These are phyloP conservation scores for Panicum virgatum DNA, from an alignment of 202 grass and related monocot species.

Conservation along the genomic window DNA sequence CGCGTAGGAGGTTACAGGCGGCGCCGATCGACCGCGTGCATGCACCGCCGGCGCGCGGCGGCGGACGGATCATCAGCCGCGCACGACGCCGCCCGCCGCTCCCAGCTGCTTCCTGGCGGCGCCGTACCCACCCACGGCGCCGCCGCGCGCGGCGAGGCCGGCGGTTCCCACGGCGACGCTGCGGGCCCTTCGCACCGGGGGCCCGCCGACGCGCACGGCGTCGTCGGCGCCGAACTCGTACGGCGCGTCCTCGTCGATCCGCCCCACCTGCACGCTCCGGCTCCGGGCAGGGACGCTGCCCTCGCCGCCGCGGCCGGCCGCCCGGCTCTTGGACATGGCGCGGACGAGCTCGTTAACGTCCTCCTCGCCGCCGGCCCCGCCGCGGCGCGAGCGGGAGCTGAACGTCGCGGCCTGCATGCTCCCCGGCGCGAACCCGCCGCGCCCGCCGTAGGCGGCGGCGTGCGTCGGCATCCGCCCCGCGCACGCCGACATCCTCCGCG, in stretches of 20 bases:
- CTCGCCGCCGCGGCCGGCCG: too few species aligned
- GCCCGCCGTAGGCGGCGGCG: constrained; percentile 25
- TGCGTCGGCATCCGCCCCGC: constrained; percentile 56
- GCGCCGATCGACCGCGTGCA: too few species aligned
- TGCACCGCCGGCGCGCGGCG: too few species aligned
- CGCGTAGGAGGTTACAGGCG: background rate
- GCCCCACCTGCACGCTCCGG: constrained; percentile 60
- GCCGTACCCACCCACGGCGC: constrained; percentile 18
- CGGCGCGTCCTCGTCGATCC: constrained; percentile 80
- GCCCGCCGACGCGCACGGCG: constrained; percentile 35
- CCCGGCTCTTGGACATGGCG: constrained; percentile 46
- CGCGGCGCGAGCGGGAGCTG: constrained; percentile 44
- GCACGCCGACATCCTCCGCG: constrained; percentile 61
- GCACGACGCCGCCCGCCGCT: background rate
- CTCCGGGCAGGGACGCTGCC: constrained; percentile 40
- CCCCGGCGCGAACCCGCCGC: constrained; percentile 30
- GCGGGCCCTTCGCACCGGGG: constrained; percentile 47
- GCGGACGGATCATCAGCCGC: background rate
- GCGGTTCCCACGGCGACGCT: constrained; percentile 36
- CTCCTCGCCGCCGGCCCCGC: constrained; percentile 26
- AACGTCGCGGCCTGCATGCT: constrained; percentile 33
- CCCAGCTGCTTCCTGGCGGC: background rate
- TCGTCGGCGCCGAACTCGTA: constrained; percentile 52
- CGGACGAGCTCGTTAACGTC: constrained; percentile 61
- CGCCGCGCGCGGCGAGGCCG: background rate